Conservation (phyloP, 2,329 filamentous ascomycete species). For the Polychaeton citri region DNA sequence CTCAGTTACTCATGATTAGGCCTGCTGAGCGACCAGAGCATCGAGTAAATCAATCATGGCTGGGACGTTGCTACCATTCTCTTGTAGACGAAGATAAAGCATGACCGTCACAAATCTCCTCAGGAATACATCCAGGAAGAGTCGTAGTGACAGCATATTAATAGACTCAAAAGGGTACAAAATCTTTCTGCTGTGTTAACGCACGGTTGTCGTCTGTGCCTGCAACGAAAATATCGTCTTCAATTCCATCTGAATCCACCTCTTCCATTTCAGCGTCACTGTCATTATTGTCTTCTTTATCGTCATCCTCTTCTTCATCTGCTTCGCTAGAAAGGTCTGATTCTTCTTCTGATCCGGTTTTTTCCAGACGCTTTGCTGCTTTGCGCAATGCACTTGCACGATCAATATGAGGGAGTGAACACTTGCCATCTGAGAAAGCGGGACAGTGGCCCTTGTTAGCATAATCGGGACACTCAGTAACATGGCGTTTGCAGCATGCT, state of each 20-base stretch:
- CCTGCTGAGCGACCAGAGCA: too few species aligned
- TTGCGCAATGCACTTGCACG: slow-evolving; percentile 67
- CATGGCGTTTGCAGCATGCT: slow-evolving; percentile 67
- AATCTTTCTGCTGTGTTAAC: slow-evolving; percentile 41
- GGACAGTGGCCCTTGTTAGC: slow-evolving; percentile 80
- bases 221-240: slow-evolving; percentile 26
- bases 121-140: background rate
- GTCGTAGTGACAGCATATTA: background rate
- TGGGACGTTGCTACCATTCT: background rate
- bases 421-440: slow-evolving; percentile 46
- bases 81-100: too few species aligned
- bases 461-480: slow-evolving; percentile 89
- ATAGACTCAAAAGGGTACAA: slow-evolving; percentile 24
- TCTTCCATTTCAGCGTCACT: slow-evolving; percentile 51
- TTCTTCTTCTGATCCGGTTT: slow-evolving; percentile 17
- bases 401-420: slow-evolving; percentile 77
- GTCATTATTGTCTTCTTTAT: slow-evolving; percentile 33
- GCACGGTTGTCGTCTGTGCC: slow-evolving; percentile 29
- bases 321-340: slow-evolving; percentile 66
- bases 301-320: slow-evolving; percentile 48
- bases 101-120: too few species aligned
- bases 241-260: slow-evolving; percentile 15
- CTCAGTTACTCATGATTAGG: too few species aligned
- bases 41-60: too few species aligned
- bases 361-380: slow-evolving; percentile 34